Base-by-base conservation (phyloP, 257 asterid genomes). In the Petrea volubilis region DNA sequence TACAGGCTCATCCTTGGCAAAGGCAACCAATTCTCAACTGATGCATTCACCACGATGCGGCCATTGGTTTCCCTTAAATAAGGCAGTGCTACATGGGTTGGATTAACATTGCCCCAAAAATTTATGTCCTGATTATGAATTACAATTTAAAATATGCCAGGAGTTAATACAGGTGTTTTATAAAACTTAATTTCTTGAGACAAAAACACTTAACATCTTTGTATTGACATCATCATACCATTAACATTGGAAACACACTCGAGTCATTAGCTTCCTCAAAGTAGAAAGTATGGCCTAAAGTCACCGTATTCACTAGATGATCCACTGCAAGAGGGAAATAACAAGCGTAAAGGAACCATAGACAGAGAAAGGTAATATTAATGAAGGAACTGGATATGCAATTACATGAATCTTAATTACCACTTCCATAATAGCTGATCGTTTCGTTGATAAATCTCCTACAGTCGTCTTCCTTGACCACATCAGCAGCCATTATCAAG, bases 101-200 rank as follows among this genome's bases (percentile, higher is more conserved):
- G 98, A 79, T 91, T 88, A 1, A 93, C 96, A 79, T 93, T 93
- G 34, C 96, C 98, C 98, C 98, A 91, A 59, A 93, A 91, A 82
- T 93, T 93, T 67, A 91, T 87, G 75, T 93, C 98, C 97, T 93
- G 76, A 68, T 60, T 60, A 70, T 46, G 29, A 23, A 73, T 38
- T 7, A 0, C 6, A 63, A 55, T 11, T 14, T n/a, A 10, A n/a
- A 20, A 55, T 23, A 28, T 25, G 59, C 3, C 33, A 74, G n/a
- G 17, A 6, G 18, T 3, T 24, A 10, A n/a, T 10, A 25, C 15
- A 44, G 31, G 27, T 64, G 38, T 52, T 25, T 17, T 20, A 38
- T 7, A 23, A 8, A 23, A 5, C 5, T 7, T 5, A 53, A 21
- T 9, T 25, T 60, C 20, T 56, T 20, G 60, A 9, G 29, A 10